Evolutionary conservation across 768 basidiomycete species (phyloP), one percentile per base, ranked within the genome.

Genomic region (Tephrocybe sp.): DNA sequence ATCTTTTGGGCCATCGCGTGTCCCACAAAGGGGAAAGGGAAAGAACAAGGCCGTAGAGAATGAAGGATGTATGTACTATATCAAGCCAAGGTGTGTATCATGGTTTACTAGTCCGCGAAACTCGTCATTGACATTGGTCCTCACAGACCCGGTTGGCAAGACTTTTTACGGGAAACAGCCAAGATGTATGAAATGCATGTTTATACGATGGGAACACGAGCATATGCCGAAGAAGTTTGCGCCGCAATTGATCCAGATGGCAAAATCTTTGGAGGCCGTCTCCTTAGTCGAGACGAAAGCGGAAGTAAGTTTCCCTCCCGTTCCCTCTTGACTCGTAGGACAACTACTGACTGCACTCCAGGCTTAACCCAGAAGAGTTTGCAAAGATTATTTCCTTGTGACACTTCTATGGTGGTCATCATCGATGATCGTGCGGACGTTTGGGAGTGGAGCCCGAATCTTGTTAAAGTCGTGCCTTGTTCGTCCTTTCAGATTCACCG

Each of bases 341-440:
- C 26, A 28, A 31, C 22, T 54, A 42, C 49, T 60, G 45, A 53
- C 50, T 43, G 27, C 26, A 62, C 46, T 47, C 42, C 51, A 93
- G 92, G 90, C 66, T 75, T 95, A 57, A 95, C 90, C 15, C 87
- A 91, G 66, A 99, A 99, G 70, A 92, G 85, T 62, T 69, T 99
- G 19, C 86, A 92, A 64, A 78, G 97, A 24, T 69, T 99, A 40
- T 99, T 99, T 64, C 97, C 97, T 5, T 93, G 91, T 49, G 96
- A 98, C 68, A 93, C 91, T 31, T 93, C 92, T 21, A 99, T 97
- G 96, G 96, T 98, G 1, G 96, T 98, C 57, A 90, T 99, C 59
- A 98, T 99, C 51, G 97, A 99, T 68, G 97, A 99, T 70, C 86
- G 97, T 21, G 89, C 92, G 3, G 97, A 99, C 63, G 96, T 99